These are phyloP conservation scores for Aleurites moluccanus DNA, from an alignment of 441 rosid species.

Conservation along the genomic window DNA sequence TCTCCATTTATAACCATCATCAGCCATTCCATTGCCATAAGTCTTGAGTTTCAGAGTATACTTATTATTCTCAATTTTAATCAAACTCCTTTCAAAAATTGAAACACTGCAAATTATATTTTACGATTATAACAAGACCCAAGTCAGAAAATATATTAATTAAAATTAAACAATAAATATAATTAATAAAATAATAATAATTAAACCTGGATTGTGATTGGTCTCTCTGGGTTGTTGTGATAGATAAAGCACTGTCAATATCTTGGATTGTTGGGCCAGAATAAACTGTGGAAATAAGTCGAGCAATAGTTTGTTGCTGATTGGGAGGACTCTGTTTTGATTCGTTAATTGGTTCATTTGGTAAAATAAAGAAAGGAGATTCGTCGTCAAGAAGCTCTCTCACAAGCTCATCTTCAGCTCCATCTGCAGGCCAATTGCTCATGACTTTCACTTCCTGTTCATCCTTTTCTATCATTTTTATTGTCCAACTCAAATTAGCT, in stretches of 20 bases:
- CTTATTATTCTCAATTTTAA: conserved; percentile 52
- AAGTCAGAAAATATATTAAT: not conserved
- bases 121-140: not conserved
- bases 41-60: conserved; percentile 73
- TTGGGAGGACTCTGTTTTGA: conserved; percentile 10
- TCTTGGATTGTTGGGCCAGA: conserved; percentile 63
- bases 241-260: conserved; percentile 44
- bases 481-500: not conserved
- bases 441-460: conserved; percentile 26
- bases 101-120: conserved; percentile 29
- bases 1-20: conserved; percentile 94
- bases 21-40: conserved; percentile 50
- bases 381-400: conserved; percentile 48
- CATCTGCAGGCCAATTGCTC: conserved; percentile 20
- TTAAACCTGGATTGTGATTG: conserved; percentile 34
- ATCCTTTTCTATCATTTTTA: conserved; percentile 34
- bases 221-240: conserved; percentile 20
- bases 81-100: conserved; percentile 36
- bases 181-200: too few species aligned
- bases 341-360: conserved; percentile 16
- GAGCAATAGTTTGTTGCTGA: conserved; percentile 32
- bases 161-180: not conserved
- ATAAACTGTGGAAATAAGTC: conserved; percentile 40
- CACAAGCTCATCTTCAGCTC: conserved; percentile 36
- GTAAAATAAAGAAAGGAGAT: conserved; percentile 39